A percentile compares a stretch with the other conserved stretches of the same genome.
phyloP scores from a whole-genome alignment of 2,329 filamentous ascomycete genomes.

The Emericellopsis atlantica region DNA sequence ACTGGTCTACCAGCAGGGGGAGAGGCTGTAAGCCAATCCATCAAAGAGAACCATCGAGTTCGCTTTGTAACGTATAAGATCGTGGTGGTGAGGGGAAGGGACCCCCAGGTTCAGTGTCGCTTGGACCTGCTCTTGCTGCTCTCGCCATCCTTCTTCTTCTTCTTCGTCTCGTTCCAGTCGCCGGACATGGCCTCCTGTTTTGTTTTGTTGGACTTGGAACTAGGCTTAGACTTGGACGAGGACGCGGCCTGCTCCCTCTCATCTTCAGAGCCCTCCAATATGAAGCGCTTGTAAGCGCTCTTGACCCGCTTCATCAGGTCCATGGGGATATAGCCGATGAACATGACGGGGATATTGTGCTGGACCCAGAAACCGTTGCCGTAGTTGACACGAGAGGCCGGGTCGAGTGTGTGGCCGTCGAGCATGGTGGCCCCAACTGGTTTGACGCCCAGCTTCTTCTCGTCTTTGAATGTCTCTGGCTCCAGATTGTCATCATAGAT shows the following conservation, averaged over 20 bases:
- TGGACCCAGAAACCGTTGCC: conserved; percentile 42
- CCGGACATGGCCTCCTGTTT: too few species aligned
- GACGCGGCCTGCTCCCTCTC: too few species aligned
- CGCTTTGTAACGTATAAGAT: too few species aligned
- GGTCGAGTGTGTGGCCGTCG: conserved; percentile 29
- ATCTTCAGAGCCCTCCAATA: too few species aligned
- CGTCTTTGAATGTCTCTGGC: conserved; percentile 20
- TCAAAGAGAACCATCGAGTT: too few species aligned
- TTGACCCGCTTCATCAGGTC: conserved; percentile 27
- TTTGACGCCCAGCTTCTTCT: conserved; percentile 33
- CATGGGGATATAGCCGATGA: conserved; percentile 34
- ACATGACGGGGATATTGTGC: conserved; percentile 44
- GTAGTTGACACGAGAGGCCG: conserved; percentile 44
- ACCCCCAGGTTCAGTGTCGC: too few species aligned
- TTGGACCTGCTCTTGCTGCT: too few species aligned
- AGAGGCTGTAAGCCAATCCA: too few species aligned
- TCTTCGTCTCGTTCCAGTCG: background rate
- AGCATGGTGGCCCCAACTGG: conserved; percentile 31
- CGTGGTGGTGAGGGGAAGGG: too few species aligned
- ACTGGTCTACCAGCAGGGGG: too few species aligned
- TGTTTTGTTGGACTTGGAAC: too few species aligned
- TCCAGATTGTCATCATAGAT: conserved; percentile 24
- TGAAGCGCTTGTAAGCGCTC: conserved; percentile 14
- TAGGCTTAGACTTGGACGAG: too few species aligned
- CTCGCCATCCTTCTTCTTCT: background rate